Percentiles rank a stretch among this genome's conserved stretches.
Evolutionary conservation across 192 early-diverging fungal species (phyloP).

Genomic region (Umbelopsis sp.): DNA sequence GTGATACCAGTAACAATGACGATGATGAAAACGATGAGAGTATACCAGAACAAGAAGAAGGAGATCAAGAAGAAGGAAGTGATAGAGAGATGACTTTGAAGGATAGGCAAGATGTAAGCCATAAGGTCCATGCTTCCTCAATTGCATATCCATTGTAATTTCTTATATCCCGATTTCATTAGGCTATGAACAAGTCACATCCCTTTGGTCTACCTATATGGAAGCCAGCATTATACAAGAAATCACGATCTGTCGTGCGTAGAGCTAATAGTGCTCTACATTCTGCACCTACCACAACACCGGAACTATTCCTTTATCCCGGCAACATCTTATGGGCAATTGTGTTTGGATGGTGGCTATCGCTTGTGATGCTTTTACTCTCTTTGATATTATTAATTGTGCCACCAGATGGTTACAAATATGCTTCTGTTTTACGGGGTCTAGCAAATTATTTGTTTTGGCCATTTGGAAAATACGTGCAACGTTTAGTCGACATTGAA

Average conservation of each 20-base stretch:
- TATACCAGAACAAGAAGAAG: slow-evolving; percentile 14
- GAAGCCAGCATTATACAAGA: slow-evolving; percentile 98
- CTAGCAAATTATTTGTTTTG: slow-evolving; percentile 88
- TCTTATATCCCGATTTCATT: neutral
- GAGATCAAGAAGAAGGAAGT: slow-evolving; percentile 37
- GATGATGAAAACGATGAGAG: slow-evolving; percentile 29
- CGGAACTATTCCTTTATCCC: slow-evolving; percentile 68
- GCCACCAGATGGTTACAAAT: slow-evolving; percentile 57
- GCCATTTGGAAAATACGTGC: slow-evolving; percentile 96
- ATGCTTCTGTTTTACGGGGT: slow-evolving; percentile 70
- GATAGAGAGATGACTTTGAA: slow-evolving; percentile 59
- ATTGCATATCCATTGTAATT: neutral
- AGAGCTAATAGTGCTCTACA: slow-evolving; percentile 84
- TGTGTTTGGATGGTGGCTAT: slow-evolving; percentile 90
- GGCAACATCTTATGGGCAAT: slow-evolving; percentile 91
- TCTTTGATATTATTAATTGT: slow-evolving; percentile 60
- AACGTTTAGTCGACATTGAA: slow-evolving; percentile 49
- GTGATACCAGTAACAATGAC: slow-evolving; percentile 20
- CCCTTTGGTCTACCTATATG: slow-evolving; percentile 95
- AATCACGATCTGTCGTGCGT: slow-evolving; percentile 82
- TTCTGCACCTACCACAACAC: slow-evolving; percentile 58
- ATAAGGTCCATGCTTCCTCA: neutral
- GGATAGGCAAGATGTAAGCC: slow-evolving; percentile 56
- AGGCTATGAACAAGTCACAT: slow-evolving; percentile 80
- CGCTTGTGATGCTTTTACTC: slow-evolving; percentile 61